Base-by-base conservation (phyloP, 2,329 filamentous ascomycete species). In the Graphiopsis chlorocephala region DNA sequence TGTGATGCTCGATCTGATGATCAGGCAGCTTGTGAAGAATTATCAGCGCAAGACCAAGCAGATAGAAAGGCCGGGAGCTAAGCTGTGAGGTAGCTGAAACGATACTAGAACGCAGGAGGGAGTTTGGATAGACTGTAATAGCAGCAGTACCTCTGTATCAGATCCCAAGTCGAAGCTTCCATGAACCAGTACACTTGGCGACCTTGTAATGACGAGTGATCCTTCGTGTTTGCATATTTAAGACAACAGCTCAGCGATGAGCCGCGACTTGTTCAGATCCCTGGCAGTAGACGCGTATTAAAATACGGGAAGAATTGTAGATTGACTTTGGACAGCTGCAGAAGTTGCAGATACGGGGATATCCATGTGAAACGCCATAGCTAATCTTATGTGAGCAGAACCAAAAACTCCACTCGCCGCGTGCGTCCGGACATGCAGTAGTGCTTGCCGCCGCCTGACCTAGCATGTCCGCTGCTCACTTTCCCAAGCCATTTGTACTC, bases 11-110 rank as follows among this genome's bases (percentile, higher is more conserved):
- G 89, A 92, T 76, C 77, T 92, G 47, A 86, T 87, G 1, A 83
- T 92, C 2, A 78, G 89, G 15, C 89, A 92, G 74, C 76, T 91
- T 65, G 87, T 90, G 42, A 91, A 91, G 80, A 85, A 90, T 56
- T 91, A 87, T 73, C 80, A 85, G 71, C 79, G 77, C 14, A 85
- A 87, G 77, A 85, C 82, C 2, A 84, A 83, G 70, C 79, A 80
- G 31, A 68, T 87, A 65, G 82, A 84, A 68, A 74, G 75, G 66
- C 72, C 52, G 1, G 50, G 7, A 20, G 23, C 55, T 3, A 58
- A 45, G 55, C 31, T 58, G 6, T 58, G 25, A 45, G 17, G 15
- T 11, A 25, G 12, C 11, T 14, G 3, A 10, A 12, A 52, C 17
- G 3, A 23, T 15, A 17, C 14, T 52, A 11, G n/a, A 23, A 45